Evolutionary conservation across 257 asterid species (phyloP), one percentile per base, ranked within the genome.

Genomic region (Rhazya stricta): DNA sequence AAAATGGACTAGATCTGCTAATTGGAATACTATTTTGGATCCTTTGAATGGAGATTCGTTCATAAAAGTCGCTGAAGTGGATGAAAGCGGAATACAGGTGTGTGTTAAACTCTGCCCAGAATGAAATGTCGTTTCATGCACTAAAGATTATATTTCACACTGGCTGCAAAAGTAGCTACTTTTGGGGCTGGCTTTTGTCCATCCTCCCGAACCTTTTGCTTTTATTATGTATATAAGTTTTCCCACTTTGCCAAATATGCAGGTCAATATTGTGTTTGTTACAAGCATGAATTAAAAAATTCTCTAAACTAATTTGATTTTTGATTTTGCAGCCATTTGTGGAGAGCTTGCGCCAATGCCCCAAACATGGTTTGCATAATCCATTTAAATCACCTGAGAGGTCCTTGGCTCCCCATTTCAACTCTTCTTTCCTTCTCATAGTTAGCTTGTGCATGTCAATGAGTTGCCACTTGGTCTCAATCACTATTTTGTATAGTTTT

Each of bases 341-440:
- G 74, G 96, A 92, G 88, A 92, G 99, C 93, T 82, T 95, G 89
- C 72, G 84, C 46, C 81, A 72, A 79, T 93, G 97, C 83, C 96
- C 99, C 54, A 92, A 95, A 82, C 98, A 95, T 86, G 99, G 98
- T 60, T 74, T 95, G 56, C 99, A 95, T 80, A 92, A 92, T 80
- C 99, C 99, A 48, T 95, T 92, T 73, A 95, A 92, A 83, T 79
- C 93, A 69, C 99, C 98, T 50, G 99, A 95, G 83, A 95, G 99
- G 97, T 95, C 45, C 54, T 23, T 39, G 27, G 39, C 51, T 56
- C 41, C 27, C 18, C 9, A 66, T 13, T 65, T 12, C 36, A 15
- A 46, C 39, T 60, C 36, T 46, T 60, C 41, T 48, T 71, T 65
- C 48, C 37, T 53, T 12, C 46, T 30, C 43, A 53, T 65, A 63